These are phyloP conservation scores for Didymella lethalis DNA, from an alignment of 2,329 filamentous ascomycete species.

Conservation along the genomic window DNA sequence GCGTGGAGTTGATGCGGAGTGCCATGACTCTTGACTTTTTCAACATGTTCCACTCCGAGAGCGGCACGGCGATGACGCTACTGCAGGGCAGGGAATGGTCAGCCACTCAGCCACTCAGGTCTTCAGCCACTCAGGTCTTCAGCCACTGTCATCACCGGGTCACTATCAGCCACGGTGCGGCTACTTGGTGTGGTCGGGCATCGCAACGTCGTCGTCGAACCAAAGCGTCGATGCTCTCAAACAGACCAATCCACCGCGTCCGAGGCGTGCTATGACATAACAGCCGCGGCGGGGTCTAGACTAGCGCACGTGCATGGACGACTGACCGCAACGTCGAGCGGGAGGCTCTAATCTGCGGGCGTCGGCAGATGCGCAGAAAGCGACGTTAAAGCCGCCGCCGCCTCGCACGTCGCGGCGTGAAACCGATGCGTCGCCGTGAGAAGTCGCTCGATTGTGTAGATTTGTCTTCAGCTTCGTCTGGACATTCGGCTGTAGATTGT, in stretches of 20 bases:
- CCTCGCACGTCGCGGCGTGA: not conserved
- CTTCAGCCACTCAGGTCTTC: no score
- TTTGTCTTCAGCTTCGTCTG: no score
- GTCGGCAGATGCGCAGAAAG: constrained; percentile 24
- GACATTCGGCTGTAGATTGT: no score
- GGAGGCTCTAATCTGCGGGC: constrained; percentile 8
- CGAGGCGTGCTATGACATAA: constrained; percentile 5
- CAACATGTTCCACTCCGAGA: constrained; percentile 14
- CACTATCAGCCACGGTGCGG: not conserved
- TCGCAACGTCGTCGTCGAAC: no score
- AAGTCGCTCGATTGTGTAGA: no score
- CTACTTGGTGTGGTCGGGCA: no score
- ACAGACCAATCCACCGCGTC: constrained; percentile 9
- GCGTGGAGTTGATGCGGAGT: constrained; percentile 26
- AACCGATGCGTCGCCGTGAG: not conserved
- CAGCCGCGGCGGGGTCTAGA: constrained; percentile 19
- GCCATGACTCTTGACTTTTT: constrained; percentile 34
- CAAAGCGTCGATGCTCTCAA: constrained; percentile 1
- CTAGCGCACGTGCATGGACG: constrained; percentile 35
- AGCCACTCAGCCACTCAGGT: no score
- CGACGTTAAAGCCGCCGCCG: constrained; percentile 15
- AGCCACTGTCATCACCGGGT: not conserved
- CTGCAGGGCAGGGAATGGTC: constrained; percentile 25
- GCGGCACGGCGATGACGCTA: constrained; percentile 26
- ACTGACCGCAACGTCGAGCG: constrained; percentile 23